These are phyloP conservation scores for Luvunga scandens DNA, from an alignment of 345 rosid species.

Conservation along the genomic window DNA sequence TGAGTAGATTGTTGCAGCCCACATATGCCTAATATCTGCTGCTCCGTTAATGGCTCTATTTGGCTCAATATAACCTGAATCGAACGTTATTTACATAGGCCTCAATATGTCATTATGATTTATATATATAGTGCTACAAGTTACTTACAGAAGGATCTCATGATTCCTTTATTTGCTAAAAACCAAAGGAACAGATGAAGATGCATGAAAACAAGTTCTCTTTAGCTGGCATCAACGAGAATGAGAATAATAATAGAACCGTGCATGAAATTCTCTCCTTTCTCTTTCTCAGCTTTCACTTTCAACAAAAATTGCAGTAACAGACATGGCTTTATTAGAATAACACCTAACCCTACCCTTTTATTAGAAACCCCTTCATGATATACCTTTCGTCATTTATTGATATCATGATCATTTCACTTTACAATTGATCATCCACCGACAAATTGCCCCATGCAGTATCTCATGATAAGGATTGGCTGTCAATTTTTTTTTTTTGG, in stretches of 20 bases:
- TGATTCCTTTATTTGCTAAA: slow-evolving; percentile 21
- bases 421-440: slow-evolving; percentile 12
- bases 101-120: background rate
- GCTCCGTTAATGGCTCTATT: slow-evolving; percentile 85
- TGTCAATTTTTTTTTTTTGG: background rate
- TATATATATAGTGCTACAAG: too few relatives aligned
- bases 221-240: slow-evolving; percentile 11
- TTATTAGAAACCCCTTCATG: slow-evolving; percentile 37
- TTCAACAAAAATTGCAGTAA: slow-evolving; percentile 34
- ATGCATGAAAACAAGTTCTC: slow-evolving; percentile 19
- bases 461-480: background rate
- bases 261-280: slow-evolving; percentile 27
- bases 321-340: slow-evolving; percentile 49
- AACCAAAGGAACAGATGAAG: slow-evolving; percentile 31
- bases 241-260: slow-evolving; percentile 13
- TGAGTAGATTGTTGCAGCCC: slow-evolving; percentile 89
- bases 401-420: slow-evolving; percentile 13
- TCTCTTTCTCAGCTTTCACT: background rate
- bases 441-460: slow-evolving; percentile 31
- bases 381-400: slow-evolving; percentile 33
- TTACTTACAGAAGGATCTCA: background rate
- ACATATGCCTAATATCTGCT: slow-evolving; percentile 82
- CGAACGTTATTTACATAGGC: background rate
- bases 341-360: slow-evolving; percentile 53
- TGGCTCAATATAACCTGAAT: slow-evolving; percentile 64